Percentiles rank a stretch among this genome's conserved stretches.
phyloP scores from a whole-genome alignment of 306 rosid genomes.

The Lotus japonicus region DNA sequence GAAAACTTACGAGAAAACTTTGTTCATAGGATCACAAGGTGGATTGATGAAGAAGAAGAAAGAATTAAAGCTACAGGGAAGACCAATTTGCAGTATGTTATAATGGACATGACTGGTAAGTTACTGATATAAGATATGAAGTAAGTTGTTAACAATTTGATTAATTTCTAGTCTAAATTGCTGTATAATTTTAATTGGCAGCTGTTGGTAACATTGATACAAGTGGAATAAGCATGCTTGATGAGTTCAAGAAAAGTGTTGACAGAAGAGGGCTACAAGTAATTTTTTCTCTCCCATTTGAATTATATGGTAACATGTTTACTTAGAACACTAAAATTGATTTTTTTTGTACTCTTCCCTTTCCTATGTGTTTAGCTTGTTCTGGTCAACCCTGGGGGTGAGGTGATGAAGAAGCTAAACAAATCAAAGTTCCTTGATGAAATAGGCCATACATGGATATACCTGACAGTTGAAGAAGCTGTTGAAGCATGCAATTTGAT shows the following conservation, averaged over 20 bases:
- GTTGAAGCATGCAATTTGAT: constrained; percentile 78
- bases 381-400: constrained; percentile 79
- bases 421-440: constrained; percentile 61
- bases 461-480: constrained; percentile 83
- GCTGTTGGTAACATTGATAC: constrained; percentile 94
- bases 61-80: constrained; percentile 53
- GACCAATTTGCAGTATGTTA: constrained; percentile 57
- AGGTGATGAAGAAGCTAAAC: constrained; percentile 86
- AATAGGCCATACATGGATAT: constrained; percentile 76
- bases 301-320: neutral
- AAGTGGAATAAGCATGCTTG: constrained; percentile 93
- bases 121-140: neutral
- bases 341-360: neutral
- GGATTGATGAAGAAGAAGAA: constrained; percentile 96
- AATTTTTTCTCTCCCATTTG: neutral
- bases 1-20: neutral
- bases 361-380: constrained; percentile 44
- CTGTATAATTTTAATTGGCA: constrained; percentile 21
- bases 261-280: constrained; percentile 86
- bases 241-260: constrained; percentile 63
- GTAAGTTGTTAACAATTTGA: neutral
- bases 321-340: neutral
- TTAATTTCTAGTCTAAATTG: neutral
- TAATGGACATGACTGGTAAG: constrained; percentile 75
- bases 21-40: constrained; percentile 65